Base-by-base conservation (phyloP, 257 asterid species). In the Nemophila menziesii region DNA sequence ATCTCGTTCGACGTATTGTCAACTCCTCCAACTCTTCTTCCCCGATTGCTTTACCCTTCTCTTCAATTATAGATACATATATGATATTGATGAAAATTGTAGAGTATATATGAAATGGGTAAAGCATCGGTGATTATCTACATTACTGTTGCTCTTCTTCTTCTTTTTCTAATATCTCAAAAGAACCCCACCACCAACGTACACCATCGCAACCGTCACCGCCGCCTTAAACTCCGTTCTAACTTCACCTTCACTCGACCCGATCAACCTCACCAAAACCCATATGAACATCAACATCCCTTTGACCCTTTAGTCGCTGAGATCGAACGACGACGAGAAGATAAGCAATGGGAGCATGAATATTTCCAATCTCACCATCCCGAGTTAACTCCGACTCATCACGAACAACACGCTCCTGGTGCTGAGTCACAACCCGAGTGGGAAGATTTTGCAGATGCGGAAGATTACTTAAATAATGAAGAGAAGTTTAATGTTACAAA, bases 371-470 rank as follows among this genome's bases (percentile, higher is more conserved):
- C 48, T 17, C 84, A 75, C 57, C 75, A 74, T 52, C 56, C 70
- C 15, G 79, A 74, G 51, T 59, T 51, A 46, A 44, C 18, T 44
- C 55, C 24, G 37, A 57, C 52, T 55, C 70, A 62, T 15, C 48
- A 47, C 27, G 85, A 82, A 16, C 70, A 62, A 17, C 48, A 47
- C 27, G 85, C 86, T 18, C 75, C 70, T 13, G 78, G 70, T 0
- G 65, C 52, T 44, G 83, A 82, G 57, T 55, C 79, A 24, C 81
- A 86, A 66, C 94, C 95, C 40, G 98, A 85, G 77, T 85, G 94
- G 98, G 96, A 74, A 72, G 96, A 90, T 46, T 79, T 78, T 65
- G 62, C 72, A 78, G 65, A 81, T 60, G 96, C 84, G 15, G 98
- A 90, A 73, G 98, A 90, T 60, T 90, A 85, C 51, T 51, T 90